phyloP scores from a whole-genome alignment of 2,329 filamentous ascomycete species.

The Botryotinia calthae region DNA sequence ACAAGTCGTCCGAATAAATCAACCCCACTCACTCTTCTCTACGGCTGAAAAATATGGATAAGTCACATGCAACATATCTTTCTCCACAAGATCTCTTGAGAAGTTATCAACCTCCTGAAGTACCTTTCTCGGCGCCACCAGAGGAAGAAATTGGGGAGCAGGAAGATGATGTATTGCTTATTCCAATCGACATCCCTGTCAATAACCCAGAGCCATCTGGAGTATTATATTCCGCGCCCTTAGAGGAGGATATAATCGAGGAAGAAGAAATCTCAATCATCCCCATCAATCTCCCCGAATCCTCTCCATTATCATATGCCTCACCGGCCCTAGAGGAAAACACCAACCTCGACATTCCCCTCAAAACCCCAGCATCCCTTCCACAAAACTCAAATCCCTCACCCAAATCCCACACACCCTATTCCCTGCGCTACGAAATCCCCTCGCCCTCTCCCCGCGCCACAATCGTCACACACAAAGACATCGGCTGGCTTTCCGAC shows the following conservation, averaged over 20 bases:
- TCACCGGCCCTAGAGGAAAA: neutral
- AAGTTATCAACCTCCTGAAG: neutral
- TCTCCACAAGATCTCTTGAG: neutral
- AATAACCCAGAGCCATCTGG: neutral
- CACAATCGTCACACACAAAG: constrained; percentile 44
- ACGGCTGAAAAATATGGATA: neutral
- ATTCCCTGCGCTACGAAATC: neutral
- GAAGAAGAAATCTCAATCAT: neutral
- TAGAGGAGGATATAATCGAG: neutral
- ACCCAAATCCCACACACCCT: neutral
- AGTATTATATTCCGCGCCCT: accelerated
- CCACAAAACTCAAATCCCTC: neutral
- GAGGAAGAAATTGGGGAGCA: neutral
- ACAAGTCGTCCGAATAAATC: neutral
- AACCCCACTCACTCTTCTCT: neutral
- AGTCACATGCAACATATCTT: neutral
- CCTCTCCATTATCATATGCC: neutral
- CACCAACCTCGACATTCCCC: too few relatives aligned
- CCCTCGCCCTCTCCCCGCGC: neutral
- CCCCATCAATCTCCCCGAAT: neutral
- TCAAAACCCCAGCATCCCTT: too few relatives aligned
- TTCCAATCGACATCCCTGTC: neutral
- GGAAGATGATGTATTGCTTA: neutral
- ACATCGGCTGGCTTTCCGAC: constrained; percentile 47
- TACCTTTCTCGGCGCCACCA: neutral